Evolutionary conservation across 176 grass and related monocot genomes (phyloP).

Genomic region (Oropetium thomaeum): DNA sequence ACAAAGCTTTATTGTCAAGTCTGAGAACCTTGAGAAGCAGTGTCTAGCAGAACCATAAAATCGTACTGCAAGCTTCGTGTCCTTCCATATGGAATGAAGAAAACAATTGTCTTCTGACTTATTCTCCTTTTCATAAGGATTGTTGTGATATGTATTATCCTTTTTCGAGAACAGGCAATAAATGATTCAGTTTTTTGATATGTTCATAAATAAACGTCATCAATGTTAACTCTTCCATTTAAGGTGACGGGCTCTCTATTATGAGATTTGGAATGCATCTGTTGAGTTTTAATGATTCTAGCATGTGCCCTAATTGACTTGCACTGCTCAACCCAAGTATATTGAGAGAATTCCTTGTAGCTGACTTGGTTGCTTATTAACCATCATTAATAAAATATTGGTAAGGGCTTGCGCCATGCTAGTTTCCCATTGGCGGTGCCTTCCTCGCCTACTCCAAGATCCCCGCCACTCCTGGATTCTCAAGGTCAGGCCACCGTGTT

Average conservation of each 20-base stretch:
- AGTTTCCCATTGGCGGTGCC: slow-evolving; percentile 64
- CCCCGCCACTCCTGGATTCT: slow-evolving; percentile 34
- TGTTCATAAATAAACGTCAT: neutral
- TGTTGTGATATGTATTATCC: neutral
- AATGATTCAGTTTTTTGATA: slow-evolving; percentile 17
- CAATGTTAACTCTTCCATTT: too few relatives aligned
- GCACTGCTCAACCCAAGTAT: too few relatives aligned
- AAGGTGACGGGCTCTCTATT: too few relatives aligned
- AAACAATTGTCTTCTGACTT: slow-evolving; percentile 86
- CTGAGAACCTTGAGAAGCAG: slow-evolving; percentile 90
- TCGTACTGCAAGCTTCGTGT: slow-evolving; percentile 90
- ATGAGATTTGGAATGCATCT: too few relatives aligned
- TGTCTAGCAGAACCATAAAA: slow-evolving; percentile 83
- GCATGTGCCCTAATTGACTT: too few relatives aligned
- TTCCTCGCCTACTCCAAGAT: slow-evolving; percentile 79
- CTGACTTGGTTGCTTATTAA: too few relatives aligned
- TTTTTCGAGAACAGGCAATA: neutral
- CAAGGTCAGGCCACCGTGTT: slow-evolving; percentile 58
- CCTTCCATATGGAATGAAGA: slow-evolving; percentile 71
- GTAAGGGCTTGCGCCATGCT: slow-evolving; percentile 72
- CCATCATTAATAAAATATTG: too few relatives aligned
- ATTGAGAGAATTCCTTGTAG: too few relatives aligned
- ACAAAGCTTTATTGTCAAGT: slow-evolving; percentile 79
- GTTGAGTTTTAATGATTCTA: too few relatives aligned
- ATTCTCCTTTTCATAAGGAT: neutral